Evolutionary conservation across 2,329 filamentous ascomycete genomes (phyloP), one percentile per base, ranked within the genome.

Genomic region (Lachnellula arida): DNA sequence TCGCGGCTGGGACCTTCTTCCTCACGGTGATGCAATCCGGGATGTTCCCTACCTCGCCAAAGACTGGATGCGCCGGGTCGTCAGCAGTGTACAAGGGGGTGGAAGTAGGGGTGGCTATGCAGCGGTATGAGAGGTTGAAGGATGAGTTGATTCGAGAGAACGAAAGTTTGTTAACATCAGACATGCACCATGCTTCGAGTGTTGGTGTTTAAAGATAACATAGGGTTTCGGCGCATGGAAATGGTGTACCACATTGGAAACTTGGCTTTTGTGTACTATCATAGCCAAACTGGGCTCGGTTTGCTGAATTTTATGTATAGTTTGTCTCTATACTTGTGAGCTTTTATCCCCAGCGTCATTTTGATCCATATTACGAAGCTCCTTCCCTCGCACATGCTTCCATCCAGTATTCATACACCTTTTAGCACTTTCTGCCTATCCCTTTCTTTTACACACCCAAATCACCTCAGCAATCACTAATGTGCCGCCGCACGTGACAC

Each of bases 1-100:
- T 51, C 82, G 93, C 46, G 94, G 94, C 55, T 97, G 92, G 92
- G 94, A 97, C 68, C 80, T 97, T 17, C 78, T 97, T 17, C 94
- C 94, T 14, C 93, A 97, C 70, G 89, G 89, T 62, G 94, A 99
- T 72, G 88, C 89, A 0, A 88, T 97, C 65, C 86, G 93, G 61
- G 94, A 99, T 68, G 75, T 97, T 19, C 94, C 94, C 3, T 97
- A 97, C 70, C 80, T 97, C 53, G 74, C 96, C 61, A 92, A 93
- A 74, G 94, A 99, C 72, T 96, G 89, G 84, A 79, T 83, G 15
- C 82, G 91, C 56, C 82, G 86, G 63, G 85, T 96, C 19, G 76
- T 94, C 48, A 91, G 88, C 69, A 92, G 91, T 0, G 79, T 97
- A 9, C 90, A 96, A 72, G 91, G 91, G 1, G 82, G 86, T 44